These are phyloP conservation scores for Phytophthora boehmeriae DNA, from an alignment of 352 stramenopile genomes.

Conservation along the genomic window DNA sequence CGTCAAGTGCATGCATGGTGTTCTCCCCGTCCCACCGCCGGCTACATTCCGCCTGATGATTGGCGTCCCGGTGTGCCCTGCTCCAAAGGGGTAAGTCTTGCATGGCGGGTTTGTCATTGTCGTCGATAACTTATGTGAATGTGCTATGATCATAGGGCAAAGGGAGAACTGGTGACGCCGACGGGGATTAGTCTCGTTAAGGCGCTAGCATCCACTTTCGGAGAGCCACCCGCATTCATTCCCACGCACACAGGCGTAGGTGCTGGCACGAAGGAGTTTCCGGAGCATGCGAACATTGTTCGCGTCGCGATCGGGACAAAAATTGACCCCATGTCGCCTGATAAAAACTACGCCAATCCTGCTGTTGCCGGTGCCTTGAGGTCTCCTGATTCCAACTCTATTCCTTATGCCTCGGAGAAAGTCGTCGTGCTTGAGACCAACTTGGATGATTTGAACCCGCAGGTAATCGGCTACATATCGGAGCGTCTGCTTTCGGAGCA, in stretches of 20 bases:
- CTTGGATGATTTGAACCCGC: constrained; percentile 91
- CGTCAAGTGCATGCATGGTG: constrained; percentile 95
- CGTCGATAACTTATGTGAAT: background rate
- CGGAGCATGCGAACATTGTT: constrained; percentile 90
- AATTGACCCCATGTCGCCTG: constrained; percentile 28
- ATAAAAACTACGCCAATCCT: constrained; percentile 48
- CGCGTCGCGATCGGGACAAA: constrained; percentile 83
- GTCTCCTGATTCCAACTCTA: constrained; percentile 16
- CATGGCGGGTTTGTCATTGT: background rate
- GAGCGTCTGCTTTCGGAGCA: constrained; percentile 66
- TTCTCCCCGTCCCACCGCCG: constrained; percentile 94
- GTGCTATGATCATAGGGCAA: constrained; percentile 42
- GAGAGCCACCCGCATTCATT: constrained; percentile 77
- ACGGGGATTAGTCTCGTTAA: constrained; percentile 96
- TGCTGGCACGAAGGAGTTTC: constrained; percentile 91
- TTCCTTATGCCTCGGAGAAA: constrained; percentile 40
- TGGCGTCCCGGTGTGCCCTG: constrained; percentile 92
- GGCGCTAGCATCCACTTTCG: constrained; percentile 77
- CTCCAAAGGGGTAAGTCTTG: constrained; percentile 71
- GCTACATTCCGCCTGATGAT: constrained; percentile 96
- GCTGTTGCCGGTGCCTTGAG: constrained; percentile 21
- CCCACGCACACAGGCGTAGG: constrained; percentile 79
- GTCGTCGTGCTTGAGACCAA: constrained; percentile 90
- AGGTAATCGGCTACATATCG: constrained; percentile 81
- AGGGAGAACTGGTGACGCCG: constrained; percentile 95